Evolutionary conservation across 2,329 filamentous ascomycete species (phyloP), one percentile per base, ranked within the genome.

Genomic region (Metarhizium rileyi): DNA sequence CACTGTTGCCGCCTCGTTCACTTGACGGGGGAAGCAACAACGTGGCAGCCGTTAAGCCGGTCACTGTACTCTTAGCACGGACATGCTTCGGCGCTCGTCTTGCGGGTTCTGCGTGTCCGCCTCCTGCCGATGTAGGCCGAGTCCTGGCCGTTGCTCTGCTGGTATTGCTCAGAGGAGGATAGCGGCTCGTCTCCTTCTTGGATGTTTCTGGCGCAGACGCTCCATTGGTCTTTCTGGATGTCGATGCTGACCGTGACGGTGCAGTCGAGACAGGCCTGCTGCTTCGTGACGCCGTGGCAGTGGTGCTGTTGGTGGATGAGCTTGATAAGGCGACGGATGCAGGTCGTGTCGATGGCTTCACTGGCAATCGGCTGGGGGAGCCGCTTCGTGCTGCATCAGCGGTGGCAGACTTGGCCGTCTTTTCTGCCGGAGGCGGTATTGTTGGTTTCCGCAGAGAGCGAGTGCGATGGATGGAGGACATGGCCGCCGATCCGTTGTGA

Each of bases 291-390:
- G 36, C 26, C 41, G 40, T 18, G 6, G 50, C 18, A 3, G 36
- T 16, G 28, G 10, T 35, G 23, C 52, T 55, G 22, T 49, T 52
- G 25, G 57, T 53, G 3, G 53, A 48, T 12, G 55, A 55, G n/a
- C 57, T 57, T 7, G 62, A 54, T 10, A 18, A 26, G 42, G 8
- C 25, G 23, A 46, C n/a, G 14, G 66, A 65, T 36, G 62, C 56
- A 20, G 63, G 63, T 38, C 68, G 62, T 23, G 65, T 61, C 45
- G 60, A 55, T 28, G 71, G 72, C 57, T 74, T 77, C 55, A 73
- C 60, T 36, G 75, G 75, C 28, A 78, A 64, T 36, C 75, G 70
- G 57, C 71, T 78, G 2, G 76, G 74, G 9, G 75, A 78, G 18
- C 55, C 59, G 55, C 61, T 70, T 50, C 70, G 65, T 25, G 59